Conservation (phyloP, 2,329 filamentous ascomycete genomes). For the Cladobotryum protrusum region DNA sequence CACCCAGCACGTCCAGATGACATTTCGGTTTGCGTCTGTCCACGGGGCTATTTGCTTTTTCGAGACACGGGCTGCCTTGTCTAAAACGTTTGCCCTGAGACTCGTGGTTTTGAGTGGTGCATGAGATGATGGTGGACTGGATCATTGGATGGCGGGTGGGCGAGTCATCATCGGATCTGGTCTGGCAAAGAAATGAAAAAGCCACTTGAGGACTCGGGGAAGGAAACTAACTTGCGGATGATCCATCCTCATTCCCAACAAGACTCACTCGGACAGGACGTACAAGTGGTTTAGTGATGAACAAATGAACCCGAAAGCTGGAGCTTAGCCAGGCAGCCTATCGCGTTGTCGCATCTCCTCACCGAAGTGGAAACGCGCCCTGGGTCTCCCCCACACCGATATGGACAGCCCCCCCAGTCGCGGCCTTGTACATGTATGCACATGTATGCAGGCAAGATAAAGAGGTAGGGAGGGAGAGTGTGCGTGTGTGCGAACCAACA, state of each 20-base stretch:
- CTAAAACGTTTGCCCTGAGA: too few relatives aligned
- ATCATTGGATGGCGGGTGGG: background rate
- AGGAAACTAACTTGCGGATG: slow-evolving; percentile 2
- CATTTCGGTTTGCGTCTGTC: too few relatives aligned
- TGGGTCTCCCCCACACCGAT: slow-evolving; percentile 10
- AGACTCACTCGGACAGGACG: background rate
- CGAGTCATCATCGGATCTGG: background rate
- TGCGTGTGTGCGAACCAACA: background rate
- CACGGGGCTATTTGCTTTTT: too few relatives aligned
- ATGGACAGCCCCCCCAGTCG: background rate
- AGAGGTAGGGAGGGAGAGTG: background rate
- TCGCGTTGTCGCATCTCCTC: slow-evolving; percentile 3
- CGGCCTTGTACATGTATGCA: background rate
- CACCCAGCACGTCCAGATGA: too few relatives aligned
- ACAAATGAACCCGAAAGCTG: slow-evolving; percentile 9
- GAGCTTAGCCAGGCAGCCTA: slow-evolving; percentile 3
- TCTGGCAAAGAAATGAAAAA: background rate
- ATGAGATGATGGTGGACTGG: too few relatives aligned
- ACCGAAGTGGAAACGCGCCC: slow-evolving; percentile 11
- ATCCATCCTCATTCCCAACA: background rate
- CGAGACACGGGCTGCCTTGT: too few relatives aligned
- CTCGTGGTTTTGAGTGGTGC: too few relatives aligned
- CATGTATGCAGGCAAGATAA: slow-evolving; percentile 9
- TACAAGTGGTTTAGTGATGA: background rate
- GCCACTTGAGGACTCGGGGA: background rate